These are phyloP conservation scores for Floccularia luteovirens DNA, from an alignment of 768 basidiomycete species.

Conservation along the genomic window DNA sequence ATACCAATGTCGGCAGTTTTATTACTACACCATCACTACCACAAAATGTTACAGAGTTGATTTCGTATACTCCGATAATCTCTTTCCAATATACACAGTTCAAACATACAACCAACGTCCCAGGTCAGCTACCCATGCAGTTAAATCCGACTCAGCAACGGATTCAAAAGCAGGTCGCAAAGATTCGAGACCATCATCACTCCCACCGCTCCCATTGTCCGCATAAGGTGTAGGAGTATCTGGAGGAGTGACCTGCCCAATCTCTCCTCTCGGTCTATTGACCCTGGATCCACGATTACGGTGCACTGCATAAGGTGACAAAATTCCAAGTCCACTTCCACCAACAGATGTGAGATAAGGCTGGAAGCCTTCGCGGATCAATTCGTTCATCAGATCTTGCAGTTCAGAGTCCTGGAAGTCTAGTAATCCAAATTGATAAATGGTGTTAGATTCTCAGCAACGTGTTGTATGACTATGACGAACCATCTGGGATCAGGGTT, in stretches of 20 bases:
- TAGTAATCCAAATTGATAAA: constrained; percentile 27
- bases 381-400: constrained; percentile 46
- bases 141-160: constrained; percentile 30
- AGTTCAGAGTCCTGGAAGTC: constrained; percentile 64
- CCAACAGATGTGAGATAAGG: constrained; percentile 92
- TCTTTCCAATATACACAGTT: too few relatives aligned
- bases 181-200: constrained; percentile 15
- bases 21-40: too few relatives aligned
- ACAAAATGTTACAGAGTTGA: too few relatives aligned
- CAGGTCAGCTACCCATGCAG: constrained; percentile 43
- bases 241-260: constrained; percentile 42
- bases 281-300: constrained; percentile 22
- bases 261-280: constrained; percentile 11
- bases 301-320: constrained; percentile 51
- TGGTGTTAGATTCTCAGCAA: constrained; percentile 6
- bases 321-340: constrained; percentile 85
- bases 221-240: constrained; percentile 31
- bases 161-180: constrained; percentile 38
- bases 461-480: constrained; percentile 14
- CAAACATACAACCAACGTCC: constrained; percentile 61
- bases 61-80: too few relatives aligned
- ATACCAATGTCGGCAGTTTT: too few relatives aligned
- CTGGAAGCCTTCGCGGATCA: constrained; percentile 60
- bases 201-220: constrained; percentile 14
- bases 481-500: constrained; percentile 90